Evolutionary conservation across 2,329 filamentous ascomycete species (phyloP).

Genomic region (Phialophora chinensis): DNA sequence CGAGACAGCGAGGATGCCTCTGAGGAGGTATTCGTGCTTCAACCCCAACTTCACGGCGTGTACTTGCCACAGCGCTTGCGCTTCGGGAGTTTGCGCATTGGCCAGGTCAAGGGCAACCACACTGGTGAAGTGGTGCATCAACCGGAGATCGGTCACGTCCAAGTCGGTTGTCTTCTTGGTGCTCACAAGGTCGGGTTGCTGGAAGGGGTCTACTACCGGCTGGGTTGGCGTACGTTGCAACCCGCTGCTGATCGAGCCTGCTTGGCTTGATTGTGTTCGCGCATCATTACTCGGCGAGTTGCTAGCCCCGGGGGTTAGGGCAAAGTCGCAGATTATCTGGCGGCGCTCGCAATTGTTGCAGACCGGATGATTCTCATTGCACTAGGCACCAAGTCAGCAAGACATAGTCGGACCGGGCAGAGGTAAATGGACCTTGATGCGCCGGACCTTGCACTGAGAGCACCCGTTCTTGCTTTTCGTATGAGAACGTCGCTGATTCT

Average conservation of each 20-base stretch:
- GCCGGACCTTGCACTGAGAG: conserved; percentile 48
- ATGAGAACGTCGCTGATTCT: conserved; percentile 42
- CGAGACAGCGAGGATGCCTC: conserved; percentile 52
- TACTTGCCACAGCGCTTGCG: conserved; percentile 46
- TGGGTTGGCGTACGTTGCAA: conserved; percentile 25
- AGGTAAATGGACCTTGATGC: conserved; percentile 45
- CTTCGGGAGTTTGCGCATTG: conserved; percentile 42
- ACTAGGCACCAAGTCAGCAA: conserved; percentile 40
- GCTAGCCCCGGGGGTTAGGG: conserved; percentile 30
- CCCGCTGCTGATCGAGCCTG: conserved; percentile 16
- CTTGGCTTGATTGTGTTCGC: conserved; percentile 18
- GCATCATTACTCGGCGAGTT: conserved; percentile 29
- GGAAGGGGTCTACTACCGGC: conserved; percentile 32
- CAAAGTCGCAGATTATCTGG: conserved; percentile 47
- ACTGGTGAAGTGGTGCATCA: conserved; percentile 49
- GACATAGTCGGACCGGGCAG: background rate
- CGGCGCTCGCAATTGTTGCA: conserved; percentile 48
- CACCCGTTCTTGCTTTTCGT: conserved; percentile 51
- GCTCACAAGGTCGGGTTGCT: conserved; percentile 37
- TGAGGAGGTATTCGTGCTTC: conserved; percentile 52
- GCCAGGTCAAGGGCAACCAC: conserved; percentile 46
- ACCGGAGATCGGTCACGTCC: conserved; percentile 46
- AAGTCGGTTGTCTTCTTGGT: conserved; percentile 39
- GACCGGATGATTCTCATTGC: conserved; percentile 46
- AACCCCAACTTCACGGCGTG: conserved; percentile 48